Conservation (phyloP, 345 rosid species). For the Abelmoschus esculentus region DNA sequence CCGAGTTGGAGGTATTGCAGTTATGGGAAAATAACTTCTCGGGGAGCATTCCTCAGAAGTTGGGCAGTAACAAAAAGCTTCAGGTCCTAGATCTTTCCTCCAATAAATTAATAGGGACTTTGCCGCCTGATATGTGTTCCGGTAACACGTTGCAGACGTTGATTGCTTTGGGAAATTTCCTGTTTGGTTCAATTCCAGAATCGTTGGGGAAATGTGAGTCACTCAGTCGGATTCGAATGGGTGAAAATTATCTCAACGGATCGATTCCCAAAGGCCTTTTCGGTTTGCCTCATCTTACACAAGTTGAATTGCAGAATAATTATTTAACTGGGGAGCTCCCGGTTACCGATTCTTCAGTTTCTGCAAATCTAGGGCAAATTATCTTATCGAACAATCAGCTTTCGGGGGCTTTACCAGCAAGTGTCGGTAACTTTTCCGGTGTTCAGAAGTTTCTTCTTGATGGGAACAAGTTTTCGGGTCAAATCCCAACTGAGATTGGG, state of each 20-base stretch:
- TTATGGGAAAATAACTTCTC: constrained; percentile 91
- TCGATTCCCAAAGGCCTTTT: constrained; percentile 75
- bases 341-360: constrained; percentile 29
- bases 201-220: constrained; percentile 66
- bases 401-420: constrained; percentile 62
- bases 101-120: constrained; percentile 64
- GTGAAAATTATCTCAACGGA: constrained; percentile 76
- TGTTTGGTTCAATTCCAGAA: constrained; percentile 74
- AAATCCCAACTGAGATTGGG: constrained; percentile 70
- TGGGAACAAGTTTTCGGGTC: constrained; percentile 72
- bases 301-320: constrained; percentile 77
- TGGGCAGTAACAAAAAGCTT: constrained; percentile 63
- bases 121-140: constrained; percentile 63
- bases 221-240: constrained; percentile 75
- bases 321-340: constrained; percentile 59
- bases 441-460: constrained; percentile 83
- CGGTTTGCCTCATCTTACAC: constrained; percentile 58
- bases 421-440: constrained; percentile 67
- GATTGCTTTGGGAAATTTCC: constrained; percentile 63
- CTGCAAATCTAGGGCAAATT: constrained; percentile 62
- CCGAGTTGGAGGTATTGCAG: constrained; percentile 74
- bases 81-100: constrained; percentile 63
- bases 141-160: constrained; percentile 62
- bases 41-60: constrained; percentile 51
- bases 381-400: constrained; percentile 74